Evolutionary conservation across 2,329 filamentous ascomycete species (phyloP).

Genomic region (Achaetomium macrosporum): DNA sequence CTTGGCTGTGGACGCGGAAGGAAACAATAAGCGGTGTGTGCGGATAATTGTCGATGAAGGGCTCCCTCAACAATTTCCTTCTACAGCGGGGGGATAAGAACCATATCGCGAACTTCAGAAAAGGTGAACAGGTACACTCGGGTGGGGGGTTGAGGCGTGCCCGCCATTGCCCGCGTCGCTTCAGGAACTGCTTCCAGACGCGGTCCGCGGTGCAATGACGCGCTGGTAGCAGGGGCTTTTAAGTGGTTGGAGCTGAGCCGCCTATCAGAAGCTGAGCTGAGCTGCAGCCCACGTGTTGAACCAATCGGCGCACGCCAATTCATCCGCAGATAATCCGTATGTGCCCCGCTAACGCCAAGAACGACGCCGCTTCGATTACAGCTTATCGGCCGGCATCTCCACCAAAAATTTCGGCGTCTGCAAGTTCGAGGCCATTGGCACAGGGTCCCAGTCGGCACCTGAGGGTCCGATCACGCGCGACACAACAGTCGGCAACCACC

Average conservation of each 20-base stretch:
- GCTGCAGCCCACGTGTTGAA: slow-evolving; percentile 14
- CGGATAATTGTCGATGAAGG: too few species aligned
- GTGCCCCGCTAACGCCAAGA: background rate
- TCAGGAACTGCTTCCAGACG: slow-evolving; percentile 16
- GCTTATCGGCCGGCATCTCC: slow-evolving; percentile 20
- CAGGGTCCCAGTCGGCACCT: background rate
- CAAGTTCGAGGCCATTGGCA: slow-evolving; percentile 1
- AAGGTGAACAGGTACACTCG: background rate
- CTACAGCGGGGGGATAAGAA: too few species aligned
- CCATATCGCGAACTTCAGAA: too few species aligned
- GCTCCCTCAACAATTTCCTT: too few species aligned
- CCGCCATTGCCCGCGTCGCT: background rate
- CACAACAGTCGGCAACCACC: slow-evolving; percentile 6
- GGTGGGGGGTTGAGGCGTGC: background rate
- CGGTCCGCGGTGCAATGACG: slow-evolving; percentile 24
- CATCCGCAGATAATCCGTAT: slow-evolving; percentile 3
- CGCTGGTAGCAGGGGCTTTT: slow-evolving; percentile 14
- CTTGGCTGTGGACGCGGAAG: too few species aligned
- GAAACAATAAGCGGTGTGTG: too few species aligned
- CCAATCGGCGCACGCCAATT: slow-evolving; percentile 20
- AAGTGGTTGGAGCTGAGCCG: slow-evolving; percentile 11
- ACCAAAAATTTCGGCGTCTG: slow-evolving; percentile 20
- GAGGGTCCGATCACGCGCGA: slow-evolving; percentile 1
- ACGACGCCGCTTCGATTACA: slow-evolving; percentile 1
- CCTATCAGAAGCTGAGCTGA: slow-evolving; percentile 11